Percentiles rank a stretch among this genome's conserved stretches.
phyloP scores from a whole-genome alignment of 106 monocot genomes.

The Amphibolis antarctica region DNA sequence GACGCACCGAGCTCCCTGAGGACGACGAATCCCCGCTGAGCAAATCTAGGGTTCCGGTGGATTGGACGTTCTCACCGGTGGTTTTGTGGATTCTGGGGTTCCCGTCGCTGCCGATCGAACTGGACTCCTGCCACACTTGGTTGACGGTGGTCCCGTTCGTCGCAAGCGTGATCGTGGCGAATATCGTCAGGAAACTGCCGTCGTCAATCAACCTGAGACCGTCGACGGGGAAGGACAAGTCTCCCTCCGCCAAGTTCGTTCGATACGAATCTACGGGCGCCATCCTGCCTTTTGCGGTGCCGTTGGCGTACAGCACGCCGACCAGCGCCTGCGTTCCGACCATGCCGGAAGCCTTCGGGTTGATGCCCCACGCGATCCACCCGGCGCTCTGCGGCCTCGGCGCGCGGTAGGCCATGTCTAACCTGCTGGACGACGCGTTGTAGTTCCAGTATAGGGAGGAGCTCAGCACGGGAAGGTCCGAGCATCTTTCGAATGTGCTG shows the following conservation, averaged over 20 bases:
- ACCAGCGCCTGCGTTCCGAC: conserved; percentile 43
- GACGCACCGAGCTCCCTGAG: conserved; percentile 23
- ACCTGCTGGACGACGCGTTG: conserved; percentile 30
- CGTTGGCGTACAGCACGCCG: conserved; percentile 16
- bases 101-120: background rate
- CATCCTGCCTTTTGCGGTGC: conserved; percentile 7
- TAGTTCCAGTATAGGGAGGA: conserved; percentile 57
- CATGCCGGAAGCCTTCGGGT: conserved; percentile 40
- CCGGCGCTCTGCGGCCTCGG: conserved; percentile 23
- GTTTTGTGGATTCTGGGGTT: background rate
- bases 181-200: conserved; percentile 15
- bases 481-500: background rate
- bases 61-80: conserved; percentile 3
- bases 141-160: background rate
- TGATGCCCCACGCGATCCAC: conserved; percentile 69
- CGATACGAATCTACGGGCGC: background rate
- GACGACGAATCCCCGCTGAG: conserved; percentile 10
- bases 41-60: conserved; percentile 22
- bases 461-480: background rate
- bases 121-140: conserved; percentile 18
- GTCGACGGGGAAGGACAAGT: conserved; percentile 9
- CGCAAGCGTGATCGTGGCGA: conserved; percentile 12
- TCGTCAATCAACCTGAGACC: conserved; percentile 1
- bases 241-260: conserved; percentile 4
- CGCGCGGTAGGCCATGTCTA: conserved; percentile 53